These are phyloP conservation scores for Ceratobasidium sp. DNA, from an alignment of 1,284 basidiomycete genomes.

Conservation along the genomic window DNA sequence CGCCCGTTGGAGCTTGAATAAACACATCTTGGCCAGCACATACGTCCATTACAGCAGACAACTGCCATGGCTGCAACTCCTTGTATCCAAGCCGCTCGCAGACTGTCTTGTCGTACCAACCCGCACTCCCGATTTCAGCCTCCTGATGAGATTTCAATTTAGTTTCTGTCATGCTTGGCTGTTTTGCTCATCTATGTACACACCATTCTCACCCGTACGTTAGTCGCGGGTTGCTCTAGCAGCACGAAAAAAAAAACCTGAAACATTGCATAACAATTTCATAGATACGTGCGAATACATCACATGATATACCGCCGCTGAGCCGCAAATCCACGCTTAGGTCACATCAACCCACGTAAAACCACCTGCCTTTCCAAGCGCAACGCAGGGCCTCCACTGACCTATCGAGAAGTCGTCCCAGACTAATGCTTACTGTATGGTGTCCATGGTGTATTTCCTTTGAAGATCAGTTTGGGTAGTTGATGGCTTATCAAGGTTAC, in stretches of 20 bases:
- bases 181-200: background rate
- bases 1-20: background rate
- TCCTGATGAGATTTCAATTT: background rate
- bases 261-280: background rate
- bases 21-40: conserved; percentile 1
- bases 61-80: background rate
- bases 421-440: background rate
- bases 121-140: background rate
- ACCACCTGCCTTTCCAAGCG: background rate
- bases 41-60: background rate
- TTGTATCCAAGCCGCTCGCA: background rate
- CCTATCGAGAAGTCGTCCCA: too few relatives aligned
- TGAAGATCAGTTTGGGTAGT: background rate
- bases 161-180: background rate
- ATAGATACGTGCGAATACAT: conserved; percentile 4
- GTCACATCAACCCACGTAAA: background rate
- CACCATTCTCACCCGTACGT: background rate
- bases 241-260: too few relatives aligned
- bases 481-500: conserved; percentile 32
- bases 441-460: background rate
- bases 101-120: background rate
- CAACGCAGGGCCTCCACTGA: background rate
- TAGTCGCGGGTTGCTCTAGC: too few relatives aligned
- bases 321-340: background rate
- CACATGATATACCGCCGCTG: background rate